Percentiles rank a stretch among this genome's conserved stretches.
Evolutionary conservation across 176 grass and related monocot species (phyloP).

Genomic region (Triticum dicoccoides): DNA sequence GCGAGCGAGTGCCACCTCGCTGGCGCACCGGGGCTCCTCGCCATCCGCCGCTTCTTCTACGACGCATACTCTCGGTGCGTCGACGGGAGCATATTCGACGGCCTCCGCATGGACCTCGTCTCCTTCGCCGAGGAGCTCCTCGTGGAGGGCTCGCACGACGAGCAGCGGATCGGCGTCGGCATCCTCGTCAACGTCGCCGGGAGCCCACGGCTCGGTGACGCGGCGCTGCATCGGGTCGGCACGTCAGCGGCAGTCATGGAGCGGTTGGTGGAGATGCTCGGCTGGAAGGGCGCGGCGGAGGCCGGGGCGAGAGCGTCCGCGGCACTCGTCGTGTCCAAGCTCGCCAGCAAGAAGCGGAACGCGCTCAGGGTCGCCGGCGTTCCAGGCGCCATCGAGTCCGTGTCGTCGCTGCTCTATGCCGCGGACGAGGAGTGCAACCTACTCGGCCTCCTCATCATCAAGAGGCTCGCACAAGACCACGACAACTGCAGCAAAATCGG

Average conservation of each 20-base stretch:
- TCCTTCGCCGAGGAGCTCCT: slow-evolving; percentile 69
- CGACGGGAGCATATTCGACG: slow-evolving; percentile 69
- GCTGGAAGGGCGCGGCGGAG: slow-evolving; percentile 47
- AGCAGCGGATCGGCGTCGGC: slow-evolving; percentile 57
- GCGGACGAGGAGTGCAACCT: slow-evolving; percentile 51
- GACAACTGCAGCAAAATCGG: slow-evolving; percentile 75
- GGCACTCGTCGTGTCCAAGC: slow-evolving; percentile 63
- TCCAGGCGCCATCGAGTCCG: slow-evolving; percentile 55
- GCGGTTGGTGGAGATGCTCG: slow-evolving; percentile 63
- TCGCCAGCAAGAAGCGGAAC: slow-evolving; percentile 62
- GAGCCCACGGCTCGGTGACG: slow-evolving; percentile 23
- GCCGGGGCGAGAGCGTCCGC: slow-evolving; percentile 38
- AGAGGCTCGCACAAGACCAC: slow-evolving; percentile 72
- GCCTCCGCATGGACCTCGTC: slow-evolving; percentile 66
- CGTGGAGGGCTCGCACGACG: slow-evolving; percentile 44
- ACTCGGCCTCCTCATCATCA: slow-evolving; percentile 69
- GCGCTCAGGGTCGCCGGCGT: slow-evolving; percentile 53
- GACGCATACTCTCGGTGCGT: slow-evolving; percentile 71
- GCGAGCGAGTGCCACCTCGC: slow-evolving; percentile 51
- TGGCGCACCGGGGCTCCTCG: slow-evolving; percentile 40
- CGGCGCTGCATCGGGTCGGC: slow-evolving; percentile 42
- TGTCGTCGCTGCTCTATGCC: slow-evolving; percentile 53
- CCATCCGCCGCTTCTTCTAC: slow-evolving; percentile 72
- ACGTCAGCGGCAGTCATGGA: slow-evolving; percentile 43
- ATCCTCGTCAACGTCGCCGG: slow-evolving; percentile 50